Evolutionary conservation across 139 green algal species (phyloP), one percentile per base, ranked within the genome.

Genomic region (Tetradesmus lagerheimii): DNA sequence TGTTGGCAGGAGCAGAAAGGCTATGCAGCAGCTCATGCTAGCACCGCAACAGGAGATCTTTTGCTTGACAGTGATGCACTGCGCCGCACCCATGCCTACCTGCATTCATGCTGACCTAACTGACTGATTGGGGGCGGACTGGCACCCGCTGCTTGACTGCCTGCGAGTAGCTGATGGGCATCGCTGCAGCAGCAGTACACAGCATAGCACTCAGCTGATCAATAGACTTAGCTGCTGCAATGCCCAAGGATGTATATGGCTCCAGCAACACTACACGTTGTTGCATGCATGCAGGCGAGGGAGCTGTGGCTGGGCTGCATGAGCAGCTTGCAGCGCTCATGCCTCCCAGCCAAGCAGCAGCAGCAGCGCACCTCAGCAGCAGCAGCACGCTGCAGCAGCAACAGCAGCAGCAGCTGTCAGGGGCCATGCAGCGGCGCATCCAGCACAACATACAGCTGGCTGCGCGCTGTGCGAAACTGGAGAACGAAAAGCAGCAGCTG

Each of bases 401-500:
- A 45, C 80, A 84, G n/a, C 79, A 84, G 39, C 79, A 86, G 80
- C 80, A 80, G 82, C 83, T 88, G 37, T 80, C 83, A 12, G 83
- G 64, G 31, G 83, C 83, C 0, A 62, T 88, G 83, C 83, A 80
- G 62, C 83, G 62, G 64, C 83, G 83, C 6, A 88, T 88, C 45
- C 83, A 88, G 64, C 83, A 88, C 64, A 88, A 88, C 37, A 50
- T 88, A 12, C 83, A 88, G 38, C 83, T 88, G 38, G 83, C 83
- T 16, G 62, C 83, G 18, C 83, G 83, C 25, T 88, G 83, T 80
- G 83, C 83, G 9, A 31, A 34, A 64, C 64, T 88, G 27, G 83
- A 88, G 64, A 31, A 8, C 41, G 64, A 88, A 39, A 88, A 88
- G 38, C 83, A 88, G 64, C 38, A 62, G 83, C 83, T 88, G 38